Conservation (phyloP, 495 filamentous ascomycete species). For the Pseudomonodictys pantanalensis region DNA sequence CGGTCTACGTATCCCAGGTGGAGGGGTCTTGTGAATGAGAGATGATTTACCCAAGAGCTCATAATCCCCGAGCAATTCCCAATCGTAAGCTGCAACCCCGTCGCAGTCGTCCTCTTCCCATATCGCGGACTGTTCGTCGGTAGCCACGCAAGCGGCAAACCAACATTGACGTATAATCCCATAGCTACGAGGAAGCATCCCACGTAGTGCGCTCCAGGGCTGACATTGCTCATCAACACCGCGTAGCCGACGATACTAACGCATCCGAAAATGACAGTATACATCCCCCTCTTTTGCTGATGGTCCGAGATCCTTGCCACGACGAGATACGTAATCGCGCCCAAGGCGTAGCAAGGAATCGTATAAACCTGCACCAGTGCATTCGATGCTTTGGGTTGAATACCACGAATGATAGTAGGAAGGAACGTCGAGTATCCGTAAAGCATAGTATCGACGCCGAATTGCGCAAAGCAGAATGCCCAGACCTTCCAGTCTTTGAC, state of each 20-base stretch:
- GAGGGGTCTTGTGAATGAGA: background rate
- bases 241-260: constrained; percentile 68
- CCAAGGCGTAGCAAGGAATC: constrained; percentile 71
- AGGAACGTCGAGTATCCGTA: constrained; percentile 77
- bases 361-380: constrained; percentile 71
- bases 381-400: constrained; percentile 56
- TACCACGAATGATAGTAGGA: constrained; percentile 70
- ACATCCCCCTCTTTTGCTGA: constrained; percentile 59
- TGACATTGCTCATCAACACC: constrained; percentile 58
- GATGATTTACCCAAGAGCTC: constrained; percentile 59
- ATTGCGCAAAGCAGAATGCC: constrained; percentile 64
- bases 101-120: constrained; percentile 68
- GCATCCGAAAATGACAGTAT: constrained; percentile 54
- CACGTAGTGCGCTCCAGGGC: constrained; percentile 63
- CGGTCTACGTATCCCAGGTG: background rate
- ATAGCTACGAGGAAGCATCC: constrained; percentile 69
- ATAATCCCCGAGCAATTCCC: constrained; percentile 69
- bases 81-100: constrained; percentile 65
- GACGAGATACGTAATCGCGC: constrained; percentile 62
- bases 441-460: constrained; percentile 68
- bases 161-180: constrained; percentile 68
- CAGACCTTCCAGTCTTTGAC: constrained; percentile 64
- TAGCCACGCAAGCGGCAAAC: constrained; percentile 68
- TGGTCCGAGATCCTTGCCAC: constrained; percentile 61
- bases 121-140: constrained; percentile 61